These are phyloP conservation scores for Firmiana major DNA, from an alignment of 345 rosid genomes.

Conservation along the genomic window DNA sequence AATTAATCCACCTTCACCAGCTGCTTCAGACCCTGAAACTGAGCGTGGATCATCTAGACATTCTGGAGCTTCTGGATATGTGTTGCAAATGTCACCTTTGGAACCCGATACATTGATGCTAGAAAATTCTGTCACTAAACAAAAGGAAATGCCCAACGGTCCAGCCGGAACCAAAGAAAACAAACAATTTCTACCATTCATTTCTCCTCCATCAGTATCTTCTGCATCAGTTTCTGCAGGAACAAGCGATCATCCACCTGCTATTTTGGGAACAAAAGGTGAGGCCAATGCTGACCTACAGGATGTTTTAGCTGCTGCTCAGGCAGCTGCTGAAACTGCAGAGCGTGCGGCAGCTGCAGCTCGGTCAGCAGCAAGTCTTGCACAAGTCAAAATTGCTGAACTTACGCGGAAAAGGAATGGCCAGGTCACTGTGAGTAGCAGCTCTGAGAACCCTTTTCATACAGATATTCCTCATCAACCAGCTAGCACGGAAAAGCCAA, in stretches of 20 bases:
- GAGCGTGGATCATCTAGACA: conserved; percentile 33
- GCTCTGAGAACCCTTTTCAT: conserved; percentile 64
- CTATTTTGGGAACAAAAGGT: conserved; percentile 31
- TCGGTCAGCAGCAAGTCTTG: conserved; percentile 87
- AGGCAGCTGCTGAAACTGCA: conserved; percentile 85
- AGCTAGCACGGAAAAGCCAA: conserved; percentile 25
- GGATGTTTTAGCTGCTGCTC: conserved; percentile 85
- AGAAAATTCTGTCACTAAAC: conserved; percentile 28
- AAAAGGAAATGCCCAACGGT: conserved; percentile 29
- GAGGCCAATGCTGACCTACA: conserved; percentile 57
- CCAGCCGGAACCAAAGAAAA: conserved; percentile 32
- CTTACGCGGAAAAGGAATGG: conserved; percentile 53
- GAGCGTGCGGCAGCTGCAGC: conserved; percentile 91
- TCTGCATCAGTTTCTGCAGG: conserved; percentile 28
- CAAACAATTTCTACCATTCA: conserved; percentile 60
- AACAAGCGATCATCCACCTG: conserved; percentile 17
- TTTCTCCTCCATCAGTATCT: conserved; percentile 44
- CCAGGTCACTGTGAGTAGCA: conserved; percentile 28
- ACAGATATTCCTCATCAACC: conserved; percentile 30
- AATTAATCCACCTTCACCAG: conserved; percentile 19
- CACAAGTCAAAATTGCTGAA: conserved; percentile 73
- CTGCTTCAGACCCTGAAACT: conserved; percentile 16
- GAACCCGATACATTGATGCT: conserved; percentile 29
- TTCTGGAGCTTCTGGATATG: conserved; percentile 24
- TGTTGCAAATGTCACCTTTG: conserved; percentile 27